Percentiles rank a stretch among this genome's conserved stretches.
phyloP scores from a whole-genome alignment of 2,329 filamentous ascomycete genomes.

The Arachnopeziza araneosa region DNA sequence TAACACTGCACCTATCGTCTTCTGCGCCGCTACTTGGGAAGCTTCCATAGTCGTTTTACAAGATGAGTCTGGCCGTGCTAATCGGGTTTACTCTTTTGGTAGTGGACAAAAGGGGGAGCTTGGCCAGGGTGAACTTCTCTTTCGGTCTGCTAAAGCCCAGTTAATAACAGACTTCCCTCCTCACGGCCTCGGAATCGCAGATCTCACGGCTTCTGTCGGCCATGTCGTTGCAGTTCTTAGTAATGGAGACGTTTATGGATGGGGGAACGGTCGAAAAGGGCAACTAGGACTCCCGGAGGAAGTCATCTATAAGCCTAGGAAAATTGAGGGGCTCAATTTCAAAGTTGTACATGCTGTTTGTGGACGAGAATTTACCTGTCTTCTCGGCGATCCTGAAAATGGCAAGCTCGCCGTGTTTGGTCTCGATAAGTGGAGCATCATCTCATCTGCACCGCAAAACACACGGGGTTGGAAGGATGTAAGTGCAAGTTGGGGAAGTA shows the following conservation, averaged over 20 bases:
- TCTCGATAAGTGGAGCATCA: conserved; percentile 66
- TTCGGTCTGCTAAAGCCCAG: conserved; percentile 43
- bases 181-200: conserved; percentile 47
- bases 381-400: conserved; percentile 50
- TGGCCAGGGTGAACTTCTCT: conserved; percentile 51
- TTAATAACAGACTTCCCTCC: conserved; percentile 61
- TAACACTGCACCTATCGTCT: conserved; percentile 27
- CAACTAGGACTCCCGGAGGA: conserved; percentile 63
- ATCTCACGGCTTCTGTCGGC: conserved; percentile 68
- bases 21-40: conserved; percentile 73
- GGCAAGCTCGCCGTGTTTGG: conserved; percentile 66
- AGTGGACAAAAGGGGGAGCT: conserved; percentile 66
- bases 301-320: conserved; percentile 54
- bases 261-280: conserved; percentile 82
- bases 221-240: conserved; percentile 70
- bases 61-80: conserved; percentile 39
- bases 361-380: conserved; percentile 78
- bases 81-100: conserved; percentile 58
- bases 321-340: conserved; percentile 55
- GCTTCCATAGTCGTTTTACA: conserved; percentile 57
- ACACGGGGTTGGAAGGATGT: conserved; percentile 61
- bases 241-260: conserved; percentile 76
- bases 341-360: conserved; percentile 63
- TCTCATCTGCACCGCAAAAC: conserved; percentile 48
- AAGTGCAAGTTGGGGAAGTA: conserved; percentile 73